Percentiles rank a stretch among this genome's conserved stretches.
These are phyloP conservation scores for Pseudogymnoascus sp. DNA, from an alignment of 2,329 filamentous ascomycete genomes.

Conservation along the genomic window DNA sequence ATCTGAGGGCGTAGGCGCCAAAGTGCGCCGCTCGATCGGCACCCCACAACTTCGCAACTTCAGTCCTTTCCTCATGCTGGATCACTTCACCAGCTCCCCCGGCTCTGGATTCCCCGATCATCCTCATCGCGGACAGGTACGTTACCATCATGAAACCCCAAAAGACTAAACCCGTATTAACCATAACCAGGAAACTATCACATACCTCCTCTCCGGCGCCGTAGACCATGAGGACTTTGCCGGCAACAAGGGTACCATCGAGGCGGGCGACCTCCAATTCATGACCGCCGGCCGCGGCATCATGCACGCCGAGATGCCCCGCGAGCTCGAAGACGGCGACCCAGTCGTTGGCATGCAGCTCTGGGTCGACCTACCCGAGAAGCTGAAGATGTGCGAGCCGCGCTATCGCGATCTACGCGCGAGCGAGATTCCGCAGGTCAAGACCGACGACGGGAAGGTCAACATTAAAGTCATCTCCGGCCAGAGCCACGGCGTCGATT, in stretches of 20 bases:
- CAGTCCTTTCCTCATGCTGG: constrained; percentile 91
- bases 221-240: constrained; percentile 92
- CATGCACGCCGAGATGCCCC: constrained; percentile 93
- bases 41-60: constrained; percentile 77
- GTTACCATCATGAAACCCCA: constrained; percentile 18
- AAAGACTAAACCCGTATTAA: constrained; percentile 2
- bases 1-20: constrained; percentile 78
- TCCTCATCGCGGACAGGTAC: constrained; percentile 72
- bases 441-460: constrained; percentile 63
- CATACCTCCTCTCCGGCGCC: constrained; percentile 76
- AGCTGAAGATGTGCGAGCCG: constrained; percentile 82
- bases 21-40: constrained; percentile 80
- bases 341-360: constrained; percentile 84
- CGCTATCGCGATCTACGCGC: constrained; percentile 80
- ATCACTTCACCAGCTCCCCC: constrained; percentile 75
- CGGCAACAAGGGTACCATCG: constrained; percentile 74
- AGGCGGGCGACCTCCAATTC: constrained; percentile 87
- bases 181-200: constrained; percentile 49
- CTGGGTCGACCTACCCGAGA: constrained; percentile 82
- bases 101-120: constrained; percentile 90
- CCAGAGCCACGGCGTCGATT: constrained; percentile 73
- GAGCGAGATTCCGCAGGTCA: constrained; percentile 68
- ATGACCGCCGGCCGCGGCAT: constrained; percentile 93
- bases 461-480: constrained; percentile 86
- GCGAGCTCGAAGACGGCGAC: constrained; percentile 64